Evolutionary conservation across 2,329 filamentous ascomycete species (phyloP), one percentile per base, ranked within the genome.

Genomic region (Aspergillus caelatus): DNA sequence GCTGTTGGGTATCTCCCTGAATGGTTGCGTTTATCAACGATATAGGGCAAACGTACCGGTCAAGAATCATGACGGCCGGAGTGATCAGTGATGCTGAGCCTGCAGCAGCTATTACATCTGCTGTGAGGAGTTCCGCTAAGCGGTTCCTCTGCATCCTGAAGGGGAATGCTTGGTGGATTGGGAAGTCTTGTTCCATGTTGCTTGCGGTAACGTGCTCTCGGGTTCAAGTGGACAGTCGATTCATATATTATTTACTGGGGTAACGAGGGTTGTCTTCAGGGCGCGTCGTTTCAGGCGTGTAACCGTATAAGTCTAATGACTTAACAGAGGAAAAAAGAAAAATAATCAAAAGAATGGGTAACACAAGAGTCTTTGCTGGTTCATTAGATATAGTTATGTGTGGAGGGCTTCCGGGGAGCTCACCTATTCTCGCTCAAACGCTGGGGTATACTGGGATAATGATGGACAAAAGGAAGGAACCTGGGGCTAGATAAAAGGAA

Each of bases 51-150:
- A 72, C 78, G 61, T 80, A 92, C 90, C 89, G 86, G 78, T 96
- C 92, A 76, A 96, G 93, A 71, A 94, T 89, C 66, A 90, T 90
- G 67, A 96, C 93, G 39, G 94, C 75, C 0, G 93, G 92, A 57
- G 92, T 91, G 46, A 96, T 88, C 65, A 94, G 81, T 2, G 84
- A 85, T 7, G 89, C 91, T 34, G 92, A 92, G 58, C 86, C 85
- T 4, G 86, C 84, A 4, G 91, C 92, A 72, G 89, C 88, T 32
- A 86, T 74, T 11, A 85, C 78, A 79, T 96, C 92, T 30, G 87
- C 85, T 57, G 82, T 85, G 19, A 94, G 74, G 28, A 72, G 65
- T 61, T 77, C 76, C 11, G 71, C 71, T 57, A 78, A 64, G 58
- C 76, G 75, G 68, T 75, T 78, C 10, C 75, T 71, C 34, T 74